phyloP scores from a whole-genome alignment of 2,329 filamentous ascomycete species.

The Didymella exigua region DNA sequence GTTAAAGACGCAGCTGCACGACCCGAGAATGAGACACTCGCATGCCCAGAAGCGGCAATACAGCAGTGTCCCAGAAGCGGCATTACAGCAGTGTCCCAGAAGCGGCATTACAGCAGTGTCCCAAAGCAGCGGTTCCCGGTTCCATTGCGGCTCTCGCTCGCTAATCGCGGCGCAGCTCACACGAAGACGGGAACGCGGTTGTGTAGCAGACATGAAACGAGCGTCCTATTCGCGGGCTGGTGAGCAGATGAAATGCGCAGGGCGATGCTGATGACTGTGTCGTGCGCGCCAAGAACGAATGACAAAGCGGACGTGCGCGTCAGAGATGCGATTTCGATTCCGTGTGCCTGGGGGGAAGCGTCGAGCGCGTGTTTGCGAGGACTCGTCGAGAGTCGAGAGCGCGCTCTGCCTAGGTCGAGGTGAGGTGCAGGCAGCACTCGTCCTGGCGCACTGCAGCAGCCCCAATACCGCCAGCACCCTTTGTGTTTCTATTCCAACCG shows the following conservation, averaged over 20 bases:
- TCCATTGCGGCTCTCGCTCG: conserved; percentile 10
- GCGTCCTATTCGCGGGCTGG: conserved; percentile 29
- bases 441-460: not conserved
- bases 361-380: conserved; percentile 5
- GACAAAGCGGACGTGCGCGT: conserved; percentile 13
- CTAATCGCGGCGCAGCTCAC: conserved; percentile 33
- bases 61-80: conserved; percentile 7
- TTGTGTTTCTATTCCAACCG: conserved; percentile 1
- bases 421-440: conserved; percentile 11
- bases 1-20: conserved; percentile 22
- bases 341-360: conserved; percentile 11
- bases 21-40: conserved; percentile 28
- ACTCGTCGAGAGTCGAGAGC: not conserved
- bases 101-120: conserved; percentile 8
- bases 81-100: conserved; percentile 1
- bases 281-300: conserved; percentile 26
- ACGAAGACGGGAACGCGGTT: conserved; percentile 24
- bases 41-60: conserved; percentile 8
- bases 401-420: not conserved
- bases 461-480: conserved; percentile 2
- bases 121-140: conserved; percentile 14
- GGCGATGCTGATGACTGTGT: conserved; percentile 44
- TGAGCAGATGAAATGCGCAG: conserved; percentile 11
- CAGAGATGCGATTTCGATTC: too few species aligned
- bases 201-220: conserved; percentile 25